These are phyloP conservation scores for Dillenia suffruticosa DNA, from an alignment of 164 flowering plant genomes.

Conservation along the genomic window DNA sequence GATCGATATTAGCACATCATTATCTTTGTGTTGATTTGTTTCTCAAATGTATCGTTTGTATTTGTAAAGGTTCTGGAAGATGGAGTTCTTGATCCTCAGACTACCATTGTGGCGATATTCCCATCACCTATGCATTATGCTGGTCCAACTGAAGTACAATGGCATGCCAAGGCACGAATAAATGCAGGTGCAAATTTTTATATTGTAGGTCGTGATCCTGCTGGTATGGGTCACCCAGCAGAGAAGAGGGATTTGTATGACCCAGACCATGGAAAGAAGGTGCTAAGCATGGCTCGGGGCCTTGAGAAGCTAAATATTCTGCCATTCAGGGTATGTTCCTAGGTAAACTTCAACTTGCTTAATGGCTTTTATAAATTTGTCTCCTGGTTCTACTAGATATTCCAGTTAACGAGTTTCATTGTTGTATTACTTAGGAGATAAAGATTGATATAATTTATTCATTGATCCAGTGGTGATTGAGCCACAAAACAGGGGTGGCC, in stretches of 20 bases:
- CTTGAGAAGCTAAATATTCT: conserved; percentile 83
- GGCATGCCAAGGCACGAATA: conserved; percentile 98
- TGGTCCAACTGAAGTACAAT: conserved; percentile 97
- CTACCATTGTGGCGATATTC: conserved; percentile 89
- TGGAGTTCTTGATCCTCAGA: conserved; percentile 89
- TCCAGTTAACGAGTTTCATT: too few relatives aligned
- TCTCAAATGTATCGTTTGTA: not conserved
- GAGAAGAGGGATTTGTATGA: conserved; percentile 94
- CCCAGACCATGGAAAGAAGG: conserved; percentile 97
- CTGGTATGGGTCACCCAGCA: conserved; percentile 95
- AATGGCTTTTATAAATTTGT: too few relatives aligned
- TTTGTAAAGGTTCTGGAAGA: conserved; percentile 75
- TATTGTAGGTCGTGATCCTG: conserved; percentile 98
- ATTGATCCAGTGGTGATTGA: too few relatives aligned
- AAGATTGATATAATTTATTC: too few relatives aligned
- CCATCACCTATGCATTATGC: conserved; percentile 99
- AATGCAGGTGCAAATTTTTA: conserved; percentile 98
- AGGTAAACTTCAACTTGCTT: too few relatives aligned
- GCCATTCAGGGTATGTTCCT: conserved; percentile 71
- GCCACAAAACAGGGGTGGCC: too few relatives aligned
- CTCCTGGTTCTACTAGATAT: too few relatives aligned
- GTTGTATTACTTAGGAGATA: too few relatives aligned
- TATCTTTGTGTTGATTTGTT: not conserved
- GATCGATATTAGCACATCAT: too few relatives aligned
- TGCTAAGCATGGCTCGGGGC: conserved; percentile 95